Conservation (phyloP, 768 basidiomycete genomes). For the Leccinellum rugosiceps region DNA sequence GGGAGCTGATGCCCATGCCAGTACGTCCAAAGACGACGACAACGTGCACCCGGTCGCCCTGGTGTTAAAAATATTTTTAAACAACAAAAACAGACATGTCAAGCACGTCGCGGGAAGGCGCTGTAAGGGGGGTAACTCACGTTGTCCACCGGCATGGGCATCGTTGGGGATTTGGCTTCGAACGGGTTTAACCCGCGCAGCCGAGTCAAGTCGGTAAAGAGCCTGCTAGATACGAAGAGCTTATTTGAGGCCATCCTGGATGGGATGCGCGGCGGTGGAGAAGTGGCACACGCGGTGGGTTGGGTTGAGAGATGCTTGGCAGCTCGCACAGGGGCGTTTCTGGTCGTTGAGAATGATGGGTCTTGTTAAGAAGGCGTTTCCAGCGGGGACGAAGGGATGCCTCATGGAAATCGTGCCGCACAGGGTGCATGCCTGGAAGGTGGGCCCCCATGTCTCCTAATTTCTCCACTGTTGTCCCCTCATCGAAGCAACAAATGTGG, state of each 20-base stretch:
- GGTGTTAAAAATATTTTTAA: neutral
- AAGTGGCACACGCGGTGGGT: slow-evolving; percentile 15
- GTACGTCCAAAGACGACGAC: slow-evolving; percentile 33
- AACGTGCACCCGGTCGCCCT: slow-evolving; percentile 32
- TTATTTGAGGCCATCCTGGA: slow-evolving; percentile 24
- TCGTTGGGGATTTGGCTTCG: slow-evolving; percentile 17
- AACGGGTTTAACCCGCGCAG: slow-evolving; percentile 26
- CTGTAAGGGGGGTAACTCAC: slow-evolving; percentile 14
- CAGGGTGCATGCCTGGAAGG: slow-evolving; percentile 16
- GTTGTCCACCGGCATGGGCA: slow-evolving; percentile 31
- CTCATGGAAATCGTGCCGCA: slow-evolving; percentile 33
- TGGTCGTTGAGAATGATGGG: slow-evolving; percentile 10
- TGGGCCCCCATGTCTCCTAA: slow-evolving; percentile 6
- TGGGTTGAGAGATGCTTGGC: slow-evolving; percentile 9
- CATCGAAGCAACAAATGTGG: neutral
- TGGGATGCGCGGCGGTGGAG: neutral
- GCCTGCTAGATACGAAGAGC: slow-evolving; percentile 15
- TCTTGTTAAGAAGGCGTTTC: slow-evolving; percentile 19
- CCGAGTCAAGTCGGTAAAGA: slow-evolving; percentile 23
- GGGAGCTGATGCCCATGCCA: slow-evolving; percentile 31
- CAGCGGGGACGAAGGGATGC: slow-evolving; percentile 19
- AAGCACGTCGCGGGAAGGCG: neutral
- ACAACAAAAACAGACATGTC: neutral
- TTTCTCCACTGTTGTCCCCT: slow-evolving; percentile 18
- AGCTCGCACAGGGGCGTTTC: slow-evolving; percentile 21